Percentiles rank a stretch among this genome's conserved stretches.
These are phyloP conservation scores for Neophaeococcomyces mojaviensis DNA, from an alignment of 2,329 filamentous ascomycete genomes.

Conservation along the genomic window DNA sequence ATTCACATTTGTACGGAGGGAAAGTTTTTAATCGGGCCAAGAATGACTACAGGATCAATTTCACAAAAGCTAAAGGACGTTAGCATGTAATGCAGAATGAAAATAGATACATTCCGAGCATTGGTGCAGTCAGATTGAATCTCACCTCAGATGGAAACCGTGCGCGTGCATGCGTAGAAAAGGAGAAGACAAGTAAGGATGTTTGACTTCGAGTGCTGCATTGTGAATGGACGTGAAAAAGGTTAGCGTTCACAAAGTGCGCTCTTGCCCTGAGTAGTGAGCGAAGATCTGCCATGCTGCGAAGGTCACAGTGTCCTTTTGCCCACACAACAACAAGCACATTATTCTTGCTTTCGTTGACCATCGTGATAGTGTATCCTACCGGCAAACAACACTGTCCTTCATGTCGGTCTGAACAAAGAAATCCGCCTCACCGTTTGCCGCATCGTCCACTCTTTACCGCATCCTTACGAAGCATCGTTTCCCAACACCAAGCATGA, in stretches of 20 bases:
- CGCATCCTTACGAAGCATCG: conserved; percentile 1
- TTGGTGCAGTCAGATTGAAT: conserved; percentile 2
- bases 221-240: no score
- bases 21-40: no score
- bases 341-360: background rate
- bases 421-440: background rate
- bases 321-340: background rate
- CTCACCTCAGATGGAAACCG: background rate
- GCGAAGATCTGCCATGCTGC: no score
- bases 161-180: conserved; percentile 1
- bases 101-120: conserved; percentile 1
- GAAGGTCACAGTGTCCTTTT: conserved; percentile 5
- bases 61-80: no score
- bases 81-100: background rate
- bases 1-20: no score
- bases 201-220: no score
- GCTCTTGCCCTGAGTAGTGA: no score
- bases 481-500: conserved; percentile 30
- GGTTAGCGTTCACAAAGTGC: no score
- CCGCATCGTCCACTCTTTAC: background rate
- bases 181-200: no score
- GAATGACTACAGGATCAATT: no score
- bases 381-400: background rate
- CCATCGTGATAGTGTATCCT: background rate
- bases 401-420: conserved; percentile 6